Percentiles rank a stretch among this genome's conserved stretches.
phyloP scores from a whole-genome alignment of 2,329 filamentous ascomycete species.

The Phoma sp. region DNA sequence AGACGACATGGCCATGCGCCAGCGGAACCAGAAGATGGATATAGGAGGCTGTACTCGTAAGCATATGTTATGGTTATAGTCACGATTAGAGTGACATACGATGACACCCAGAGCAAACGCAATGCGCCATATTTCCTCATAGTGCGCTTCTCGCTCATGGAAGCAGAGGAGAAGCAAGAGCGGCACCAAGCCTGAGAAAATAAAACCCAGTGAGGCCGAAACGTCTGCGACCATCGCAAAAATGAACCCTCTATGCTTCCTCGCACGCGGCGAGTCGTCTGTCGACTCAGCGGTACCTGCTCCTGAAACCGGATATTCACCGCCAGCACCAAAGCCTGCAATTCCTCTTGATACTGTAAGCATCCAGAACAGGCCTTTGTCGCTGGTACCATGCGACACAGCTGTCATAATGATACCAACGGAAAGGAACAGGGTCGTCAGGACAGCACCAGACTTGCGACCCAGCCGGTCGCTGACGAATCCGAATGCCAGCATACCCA shows the following conservation, averaged over 20 bases:
- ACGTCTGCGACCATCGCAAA: constrained; percentile 63
- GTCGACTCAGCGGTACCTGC: constrained; percentile 60
- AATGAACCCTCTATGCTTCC: constrained; percentile 60
- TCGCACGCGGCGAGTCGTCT: constrained; percentile 54
- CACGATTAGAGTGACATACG: background rate
- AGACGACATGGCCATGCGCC: constrained; percentile 59
- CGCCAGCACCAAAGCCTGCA: constrained; percentile 50
- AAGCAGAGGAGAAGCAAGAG: constrained; percentile 60
- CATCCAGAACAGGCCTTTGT: constrained; percentile 50
- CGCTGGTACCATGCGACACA: constrained; percentile 32
- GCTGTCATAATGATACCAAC: constrained; percentile 42
- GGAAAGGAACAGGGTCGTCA: constrained; percentile 41
- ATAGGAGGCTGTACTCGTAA: constrained; percentile 47
- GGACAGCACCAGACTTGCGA: constrained; percentile 41
- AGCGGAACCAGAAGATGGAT: constrained; percentile 60
- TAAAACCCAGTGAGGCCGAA: constrained; percentile 58
- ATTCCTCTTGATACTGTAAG: constrained; percentile 53
- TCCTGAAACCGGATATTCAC: constrained; percentile 60
- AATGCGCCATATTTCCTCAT: constrained; percentile 56
- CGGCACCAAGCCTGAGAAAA: constrained; percentile 57
- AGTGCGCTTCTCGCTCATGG: constrained; percentile 51
- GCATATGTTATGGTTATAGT: background rate
- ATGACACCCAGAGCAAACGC: constrained; percentile 59
- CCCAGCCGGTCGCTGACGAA: constrained; percentile 42
- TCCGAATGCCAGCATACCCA: constrained; percentile 45